phyloP scores from a whole-genome alignment of 768 basidiomycete genomes.

The Clathrus columnatus region DNA sequence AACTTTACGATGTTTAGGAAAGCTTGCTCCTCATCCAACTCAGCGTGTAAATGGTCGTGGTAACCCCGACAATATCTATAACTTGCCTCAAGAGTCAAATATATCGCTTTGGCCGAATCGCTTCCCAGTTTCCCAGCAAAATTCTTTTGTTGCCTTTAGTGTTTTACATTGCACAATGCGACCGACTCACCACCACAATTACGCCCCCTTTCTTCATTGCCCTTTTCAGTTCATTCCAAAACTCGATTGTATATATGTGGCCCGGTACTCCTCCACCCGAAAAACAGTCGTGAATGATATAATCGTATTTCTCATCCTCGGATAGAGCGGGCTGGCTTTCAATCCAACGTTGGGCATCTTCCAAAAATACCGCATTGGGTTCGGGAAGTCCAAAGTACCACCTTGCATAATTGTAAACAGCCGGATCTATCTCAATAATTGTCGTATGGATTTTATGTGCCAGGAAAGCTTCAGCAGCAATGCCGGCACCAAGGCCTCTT shows the following conservation, averaged over 20 bases:
- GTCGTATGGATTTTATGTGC: conserved; percentile 64
- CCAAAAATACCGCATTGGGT: conserved; percentile 52
- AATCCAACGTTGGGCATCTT: conserved; percentile 74
- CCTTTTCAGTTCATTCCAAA: conserved; percentile 64
- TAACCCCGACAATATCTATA: conserved; percentile 79
- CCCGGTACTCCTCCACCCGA: conserved; percentile 88
- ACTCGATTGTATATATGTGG: conserved; percentile 76
- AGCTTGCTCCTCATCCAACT: conserved; percentile 41
- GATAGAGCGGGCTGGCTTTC: conserved; percentile 27
- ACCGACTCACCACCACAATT: conserved; percentile 62
- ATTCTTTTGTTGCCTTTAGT: too few species aligned
- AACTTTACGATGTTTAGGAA: conserved; percentile 67
- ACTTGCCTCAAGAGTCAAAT: conserved; percentile 57
- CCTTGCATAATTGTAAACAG: conserved; percentile 76
- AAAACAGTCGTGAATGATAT: conserved; percentile 87
- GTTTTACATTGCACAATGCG: too few species aligned
- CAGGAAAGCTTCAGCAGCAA: conserved; percentile 67
- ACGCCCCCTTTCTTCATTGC: conserved; percentile 64
- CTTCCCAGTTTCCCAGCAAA: conserved; percentile 68
- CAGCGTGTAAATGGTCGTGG: conserved; percentile 50
- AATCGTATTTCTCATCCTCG: conserved; percentile 41
- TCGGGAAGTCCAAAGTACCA: conserved; percentile 72
- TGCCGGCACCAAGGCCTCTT: conserved; percentile 85
- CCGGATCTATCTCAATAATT: conserved; percentile 89
- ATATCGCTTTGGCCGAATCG: conserved; percentile 52